These are phyloP conservation scores for Prunus armeniaca DNA, from an alignment of 306 rosid species.

Conservation along the genomic window DNA sequence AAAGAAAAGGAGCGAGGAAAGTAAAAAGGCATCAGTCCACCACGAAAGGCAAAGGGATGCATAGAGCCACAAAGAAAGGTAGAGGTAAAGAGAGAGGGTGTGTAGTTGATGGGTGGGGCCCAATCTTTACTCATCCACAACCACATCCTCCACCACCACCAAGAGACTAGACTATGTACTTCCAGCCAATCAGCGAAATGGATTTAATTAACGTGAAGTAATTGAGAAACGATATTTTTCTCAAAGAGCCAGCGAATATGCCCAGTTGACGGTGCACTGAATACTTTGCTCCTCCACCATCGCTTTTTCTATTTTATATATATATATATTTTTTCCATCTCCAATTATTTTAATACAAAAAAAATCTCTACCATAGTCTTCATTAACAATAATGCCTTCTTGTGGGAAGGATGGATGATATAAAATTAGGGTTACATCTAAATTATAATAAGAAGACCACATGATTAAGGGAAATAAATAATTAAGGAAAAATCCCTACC, in stretches of 20 bases:
- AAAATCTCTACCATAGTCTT: not conserved
- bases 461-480: not conserved
- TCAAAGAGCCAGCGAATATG: slow-evolving; percentile 53
- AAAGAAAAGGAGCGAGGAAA: not conserved
- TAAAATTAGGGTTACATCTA: not conserved
- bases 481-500: not conserved
- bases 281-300: slow-evolving; percentile 58
- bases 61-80: slow-evolving; percentile 47
- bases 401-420: not conserved
- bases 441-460: not conserved
- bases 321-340: not conserved
- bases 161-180: not conserved
- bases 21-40: slow-evolving; percentile 37
- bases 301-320: slow-evolving; percentile 2
- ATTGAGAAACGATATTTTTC: slow-evolving; percentile 38
- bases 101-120: slow-evolving; percentile 40
- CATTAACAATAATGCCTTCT: not conserved
- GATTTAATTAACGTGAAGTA: slow-evolving; percentile 12
- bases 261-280: slow-evolving; percentile 51
- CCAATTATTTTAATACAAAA: not conserved
- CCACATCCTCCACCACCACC: slow-evolving; percentile 41
- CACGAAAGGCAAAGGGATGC: slow-evolving; percentile 22
- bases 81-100: slow-evolving; percentile 28
- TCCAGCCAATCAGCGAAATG: not conserved
- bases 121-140: slow-evolving; percentile 38